Evolutionary conservation across 1,284 basidiomycete genomes (phyloP).

Genomic region (Pseudozyma thailandica): DNA sequence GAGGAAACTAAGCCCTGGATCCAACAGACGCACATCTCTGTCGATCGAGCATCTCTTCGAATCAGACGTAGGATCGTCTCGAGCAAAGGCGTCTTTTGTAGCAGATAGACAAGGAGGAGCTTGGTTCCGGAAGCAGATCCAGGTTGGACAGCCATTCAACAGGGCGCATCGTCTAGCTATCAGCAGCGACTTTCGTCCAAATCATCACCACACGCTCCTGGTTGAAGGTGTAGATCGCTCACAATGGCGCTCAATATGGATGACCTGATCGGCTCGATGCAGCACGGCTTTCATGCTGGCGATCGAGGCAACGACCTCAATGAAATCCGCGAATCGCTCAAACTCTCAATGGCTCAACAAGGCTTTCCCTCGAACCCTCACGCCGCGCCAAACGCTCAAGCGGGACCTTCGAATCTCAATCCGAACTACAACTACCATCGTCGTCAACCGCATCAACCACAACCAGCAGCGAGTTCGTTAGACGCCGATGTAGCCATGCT

Average conservation of each 20-base stretch:
- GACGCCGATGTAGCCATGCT: constrained; percentile 52
- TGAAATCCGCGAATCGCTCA: constrained; percentile 54
- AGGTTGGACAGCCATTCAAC: background rate
- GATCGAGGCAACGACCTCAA: constrained; percentile 57
- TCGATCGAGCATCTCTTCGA: too few relatives aligned
- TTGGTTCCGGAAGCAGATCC: too few relatives aligned
- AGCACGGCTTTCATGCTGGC: constrained; percentile 54
- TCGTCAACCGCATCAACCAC: background rate
- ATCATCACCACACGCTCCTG: background rate
- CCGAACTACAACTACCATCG: background rate
- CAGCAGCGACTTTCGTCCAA: background rate
- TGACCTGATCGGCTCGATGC: constrained; percentile 63
- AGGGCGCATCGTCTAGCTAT: background rate
- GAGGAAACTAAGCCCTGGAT: too few relatives aligned
- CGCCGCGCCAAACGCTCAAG: background rate
- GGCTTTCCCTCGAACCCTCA: background rate
- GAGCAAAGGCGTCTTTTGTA: too few relatives aligned
- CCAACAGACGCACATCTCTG: too few relatives aligned
- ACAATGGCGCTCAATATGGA: constrained; percentile 61
- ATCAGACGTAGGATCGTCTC: too few relatives aligned
- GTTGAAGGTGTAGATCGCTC: background rate
- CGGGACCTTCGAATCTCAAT: background rate
- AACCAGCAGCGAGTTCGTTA: constrained; percentile 15
- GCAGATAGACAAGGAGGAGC: too few relatives aligned
- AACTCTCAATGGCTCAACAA: constrained; percentile 33